Conservation (phyloP, 2,329 filamentous ascomycete species). For the Bisporella sp. region DNA sequence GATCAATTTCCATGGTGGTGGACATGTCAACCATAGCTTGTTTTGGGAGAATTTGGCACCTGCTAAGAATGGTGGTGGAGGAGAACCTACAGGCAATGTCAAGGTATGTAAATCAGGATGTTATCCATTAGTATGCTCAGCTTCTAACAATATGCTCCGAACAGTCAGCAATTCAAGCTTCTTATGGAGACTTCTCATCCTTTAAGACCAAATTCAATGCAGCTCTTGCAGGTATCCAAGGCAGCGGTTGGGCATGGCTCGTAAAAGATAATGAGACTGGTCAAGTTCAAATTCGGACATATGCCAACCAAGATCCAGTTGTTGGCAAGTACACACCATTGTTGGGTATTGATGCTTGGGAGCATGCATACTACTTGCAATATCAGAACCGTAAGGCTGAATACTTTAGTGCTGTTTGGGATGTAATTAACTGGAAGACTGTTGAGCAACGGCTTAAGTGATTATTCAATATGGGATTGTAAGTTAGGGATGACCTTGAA, state of each 20-base stretch:
- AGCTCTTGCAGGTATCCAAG: constrained; percentile 53
- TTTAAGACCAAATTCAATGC: constrained; percentile 53
- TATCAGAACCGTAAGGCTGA: constrained; percentile 97
- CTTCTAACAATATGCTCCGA: background rate
- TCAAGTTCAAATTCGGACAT: constrained; percentile 55
- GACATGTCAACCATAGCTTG: constrained; percentile 60
- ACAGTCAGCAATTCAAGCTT: constrained; percentile 27
- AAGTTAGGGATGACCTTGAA: background rate
- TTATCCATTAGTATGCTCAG: background rate
- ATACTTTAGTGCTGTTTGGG: constrained; percentile 91
- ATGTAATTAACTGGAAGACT: constrained; percentile 92
- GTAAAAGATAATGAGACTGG: constrained; percentile 48
- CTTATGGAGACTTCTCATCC: constrained; percentile 44
- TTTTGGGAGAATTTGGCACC: constrained; percentile 69
- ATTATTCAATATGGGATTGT: background rate
- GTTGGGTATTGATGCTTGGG: constrained; percentile 89
- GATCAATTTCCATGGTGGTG: constrained; percentile 62
- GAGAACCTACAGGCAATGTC: constrained; percentile 46
- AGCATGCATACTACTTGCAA: constrained; percentile 93
- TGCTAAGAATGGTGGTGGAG: constrained; percentile 55
- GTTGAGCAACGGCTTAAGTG: constrained; percentile 66
- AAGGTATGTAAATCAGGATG: constrained; percentile 19
- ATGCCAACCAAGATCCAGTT: constrained; percentile 86
- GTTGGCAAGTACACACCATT: constrained; percentile 76
- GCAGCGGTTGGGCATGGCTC: constrained; percentile 51